These are phyloP conservation scores for Syzygium jambos DNA, from an alignment of 345 rosid species.

Conservation along the genomic window DNA sequence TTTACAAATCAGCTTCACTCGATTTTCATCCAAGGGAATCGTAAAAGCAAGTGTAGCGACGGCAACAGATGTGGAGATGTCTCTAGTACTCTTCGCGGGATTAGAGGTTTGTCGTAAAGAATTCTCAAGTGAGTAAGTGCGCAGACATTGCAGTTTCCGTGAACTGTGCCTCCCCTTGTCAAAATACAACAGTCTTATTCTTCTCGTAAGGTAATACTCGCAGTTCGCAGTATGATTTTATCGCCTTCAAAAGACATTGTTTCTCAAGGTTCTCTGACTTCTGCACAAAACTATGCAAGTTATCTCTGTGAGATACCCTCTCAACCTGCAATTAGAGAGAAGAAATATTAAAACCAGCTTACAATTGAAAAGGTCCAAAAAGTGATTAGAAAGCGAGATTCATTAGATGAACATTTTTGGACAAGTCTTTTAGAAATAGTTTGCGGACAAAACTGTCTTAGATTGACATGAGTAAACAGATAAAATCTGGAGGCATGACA, in stretches of 20 bases:
- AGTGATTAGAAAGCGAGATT: background rate
- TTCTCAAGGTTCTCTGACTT: slow-evolving; percentile 94
- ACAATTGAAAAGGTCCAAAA: background rate
- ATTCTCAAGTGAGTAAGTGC: background rate
- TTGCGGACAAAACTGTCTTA: background rate
- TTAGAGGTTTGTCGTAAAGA: background rate
- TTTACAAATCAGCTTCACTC: background rate
- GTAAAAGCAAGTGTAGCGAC: background rate
- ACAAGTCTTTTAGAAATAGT: background rate
- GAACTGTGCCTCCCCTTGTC: background rate
- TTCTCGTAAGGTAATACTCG: slow-evolving; percentile 68
- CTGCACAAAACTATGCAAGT: slow-evolving; percentile 61
- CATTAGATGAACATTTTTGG: background rate
- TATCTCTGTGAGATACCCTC: slow-evolving; percentile 89
- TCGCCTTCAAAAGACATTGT: slow-evolving; percentile 75
- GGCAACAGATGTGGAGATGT: background rate
- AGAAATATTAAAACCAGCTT: background rate
- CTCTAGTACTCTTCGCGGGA: background rate
- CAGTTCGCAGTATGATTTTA: slow-evolving; percentile 77
- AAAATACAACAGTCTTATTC: slow-evolving; percentile 76
- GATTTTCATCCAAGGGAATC: background rate
- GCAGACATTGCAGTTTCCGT: background rate
- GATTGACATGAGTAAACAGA: background rate
- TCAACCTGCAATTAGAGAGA: slow-evolving; percentile 57
- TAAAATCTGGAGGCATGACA: background rate